phyloP scores from a whole-genome alignment of 2,329 filamentous ascomycete genomes.

The Bipolaris gigantea region DNA sequence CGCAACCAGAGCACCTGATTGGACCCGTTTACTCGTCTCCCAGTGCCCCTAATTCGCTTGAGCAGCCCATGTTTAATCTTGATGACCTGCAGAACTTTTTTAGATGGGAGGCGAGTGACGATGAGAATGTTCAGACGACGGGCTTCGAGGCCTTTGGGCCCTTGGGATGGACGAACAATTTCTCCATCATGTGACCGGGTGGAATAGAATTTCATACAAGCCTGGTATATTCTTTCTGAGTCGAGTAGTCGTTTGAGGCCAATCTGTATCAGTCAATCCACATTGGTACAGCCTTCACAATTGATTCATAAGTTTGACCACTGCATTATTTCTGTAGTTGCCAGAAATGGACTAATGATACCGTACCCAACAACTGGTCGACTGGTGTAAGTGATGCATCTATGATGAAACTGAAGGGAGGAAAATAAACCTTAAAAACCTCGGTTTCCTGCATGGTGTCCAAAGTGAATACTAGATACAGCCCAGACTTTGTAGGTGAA shows the following conservation, averaged over 20 bases:
- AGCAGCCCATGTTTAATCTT: slow-evolving; percentile 37
- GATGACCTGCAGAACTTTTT: slow-evolving; percentile 41
- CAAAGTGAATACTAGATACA: neutral
- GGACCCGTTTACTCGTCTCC: slow-evolving; percentile 14
- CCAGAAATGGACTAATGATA: too few relatives aligned
- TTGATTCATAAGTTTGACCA: too few relatives aligned
- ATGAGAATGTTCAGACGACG: slow-evolving; percentile 32
- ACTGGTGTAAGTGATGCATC: too few relatives aligned
- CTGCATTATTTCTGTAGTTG: too few relatives aligned
- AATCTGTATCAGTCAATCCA: too few relatives aligned
- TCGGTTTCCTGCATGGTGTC: neutral
- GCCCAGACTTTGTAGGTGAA: neutral
- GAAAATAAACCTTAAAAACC: too few relatives aligned
- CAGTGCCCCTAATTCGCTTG: slow-evolving; percentile 14
- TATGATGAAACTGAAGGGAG: too few relatives aligned
- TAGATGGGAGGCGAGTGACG: slow-evolving; percentile 32
- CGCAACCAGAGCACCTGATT: slow-evolving; percentile 13
- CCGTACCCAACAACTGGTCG: too few relatives aligned
- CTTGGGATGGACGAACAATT: slow-evolving; percentile 36
- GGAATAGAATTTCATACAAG: too few relatives aligned
- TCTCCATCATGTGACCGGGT: slow-evolving; percentile 26
- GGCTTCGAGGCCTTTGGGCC: slow-evolving; percentile 36
- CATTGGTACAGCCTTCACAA: too few relatives aligned
- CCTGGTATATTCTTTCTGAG: neutral
- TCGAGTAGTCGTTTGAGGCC: too few relatives aligned